Base-by-base conservation (phyloP, 1,139 yeast species). In the Chernovozyma sophiae-reginae region DNA sequence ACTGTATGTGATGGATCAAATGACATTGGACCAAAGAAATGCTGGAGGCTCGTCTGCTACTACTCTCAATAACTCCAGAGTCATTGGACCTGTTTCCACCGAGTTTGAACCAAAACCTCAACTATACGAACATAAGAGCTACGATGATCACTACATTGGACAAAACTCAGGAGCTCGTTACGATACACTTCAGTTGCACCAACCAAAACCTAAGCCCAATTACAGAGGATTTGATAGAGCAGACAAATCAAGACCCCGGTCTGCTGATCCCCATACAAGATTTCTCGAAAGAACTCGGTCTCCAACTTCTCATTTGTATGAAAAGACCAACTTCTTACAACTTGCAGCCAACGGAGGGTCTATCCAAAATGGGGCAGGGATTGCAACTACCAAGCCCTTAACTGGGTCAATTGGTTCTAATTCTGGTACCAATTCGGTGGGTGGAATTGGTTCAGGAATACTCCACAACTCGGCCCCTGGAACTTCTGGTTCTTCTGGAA, bases 221-320 rank as follows among this genome's bases (percentile, higher is more conserved):
- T 39, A 46, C 18, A 53, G 56, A 41, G 48, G 42, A 37, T 62
- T 62, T 36, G 49, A 51, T 17, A 64, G 60, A 38, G 52, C 55
- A 30, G 58, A 56, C 43, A 49, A 53, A 18, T 59, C 58, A 34
- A 56, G 74, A 39, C 74, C 75, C 15, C 64, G 64, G 44, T 65
- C 70, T 29, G 74, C 74, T 10, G 75, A 69, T 33, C 73, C 74
- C 13, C 38, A 34, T 17, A 39, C 41, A 4, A 25, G 41, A 13
- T 27, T 33, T 14, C 30, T 60, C 33, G 74, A 68, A 39, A 52
- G 74, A 33, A 54, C 72, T 11, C 60, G 61, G 41, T 62, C 70
- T 19, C 76, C 75, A 23, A 65, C 75, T 11, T 62, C 68, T 30
- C 74, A 70, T 45, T 56, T 70, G 43, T 67, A 55, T 43, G 74